Conservation (phyloP, 257 asterid genomes). For the Gentiana macrophylla region DNA sequence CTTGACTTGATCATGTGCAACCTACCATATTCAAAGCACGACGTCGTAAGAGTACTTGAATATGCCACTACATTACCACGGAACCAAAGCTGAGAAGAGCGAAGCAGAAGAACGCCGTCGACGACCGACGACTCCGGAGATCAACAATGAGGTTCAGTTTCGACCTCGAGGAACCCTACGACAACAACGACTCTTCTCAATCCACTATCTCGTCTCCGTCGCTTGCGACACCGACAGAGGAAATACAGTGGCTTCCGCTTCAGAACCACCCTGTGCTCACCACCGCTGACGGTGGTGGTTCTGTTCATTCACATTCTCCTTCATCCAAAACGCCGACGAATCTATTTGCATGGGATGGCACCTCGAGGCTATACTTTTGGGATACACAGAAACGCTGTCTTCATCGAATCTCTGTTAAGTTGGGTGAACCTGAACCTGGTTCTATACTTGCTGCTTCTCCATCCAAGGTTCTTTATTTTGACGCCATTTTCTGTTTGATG, state of each 20-base stretch:
- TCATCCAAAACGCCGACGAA: constrained; percentile 32
- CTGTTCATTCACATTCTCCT: constrained; percentile 19
- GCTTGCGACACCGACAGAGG: constrained; percentile 35
- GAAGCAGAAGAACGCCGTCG: constrained; percentile 7
- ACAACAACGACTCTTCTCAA: constrained; percentile 15
- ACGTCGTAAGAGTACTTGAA: background rate
- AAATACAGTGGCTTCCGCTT: constrained; percentile 72
- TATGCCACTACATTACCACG: background rate
- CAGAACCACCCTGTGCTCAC: constrained; percentile 77
- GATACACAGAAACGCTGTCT: constrained; percentile 45
- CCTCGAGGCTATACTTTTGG: constrained; percentile 81
- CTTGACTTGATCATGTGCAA: too few species aligned
- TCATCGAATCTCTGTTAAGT: constrained; percentile 57
- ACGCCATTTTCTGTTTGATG: background rate
- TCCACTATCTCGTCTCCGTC: constrained; percentile 34
- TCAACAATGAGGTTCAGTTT: constrained; percentile 26
- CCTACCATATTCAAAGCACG: too few species aligned
- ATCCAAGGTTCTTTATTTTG: constrained; percentile 43
- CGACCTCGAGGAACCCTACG: constrained; percentile 17
- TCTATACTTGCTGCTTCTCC: constrained; percentile 74
- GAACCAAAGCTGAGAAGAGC: background rate
- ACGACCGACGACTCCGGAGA: background rate
- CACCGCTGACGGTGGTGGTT: constrained; percentile 15
- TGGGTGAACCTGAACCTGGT: constrained; percentile 74
- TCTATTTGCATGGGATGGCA: constrained; percentile 89